Base-by-base conservation (phyloP, 768 basidiomycete species). In the Pisolithus orientalis region DNA sequence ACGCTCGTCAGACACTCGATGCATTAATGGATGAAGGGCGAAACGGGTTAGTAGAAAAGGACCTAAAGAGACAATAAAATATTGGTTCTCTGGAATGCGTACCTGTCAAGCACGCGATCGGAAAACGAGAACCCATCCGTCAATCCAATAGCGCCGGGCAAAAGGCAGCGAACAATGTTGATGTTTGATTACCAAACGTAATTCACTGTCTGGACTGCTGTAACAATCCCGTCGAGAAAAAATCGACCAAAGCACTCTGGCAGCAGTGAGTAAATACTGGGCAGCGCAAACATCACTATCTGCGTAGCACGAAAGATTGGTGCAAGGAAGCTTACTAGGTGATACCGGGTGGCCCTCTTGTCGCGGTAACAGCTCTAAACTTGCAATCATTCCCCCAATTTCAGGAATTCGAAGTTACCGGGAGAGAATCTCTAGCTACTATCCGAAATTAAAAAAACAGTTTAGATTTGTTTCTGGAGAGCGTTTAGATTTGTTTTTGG, bases 51-150 rank as follows among this genome's bases (percentile, higher is more conserved):
- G 4, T 25, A 28, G 39, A 31, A n/a, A 10, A 17, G 28, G 1
- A 24, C n/a, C n/a, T n/a, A n/a, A n/a, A n/a, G 34, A 4, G 16
- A 32, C n/a, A 27, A 13, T 40, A 0, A 6, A n/a, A n/a, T n/a
- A n/a, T n/a, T n/a, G n/a, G 11, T 47, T 8, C 1, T 7, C n/a
- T n/a, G 28, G 25, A 43, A 53, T 8, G 60, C 71, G 14, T 44
- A 81, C 81, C 83, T 85, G 57, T 87, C 78, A 16, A 90, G 68
- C 47, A 87, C 80, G 82, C 84, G 89, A 59, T 90, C 86, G 0
- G 79, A 75, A 58, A 87, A 86, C 0, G 80, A 83, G 62, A 90
- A 88, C 3, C 84, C 80, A 61, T 90, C 87, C 5, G 76, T 82
- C 49, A 90, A 67, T 0, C 81, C 84, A 49, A 90, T 79, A 5